phyloP scores from a whole-genome alignment of 352 stramenopile species.

The Sclerospora graminicola region DNA sequence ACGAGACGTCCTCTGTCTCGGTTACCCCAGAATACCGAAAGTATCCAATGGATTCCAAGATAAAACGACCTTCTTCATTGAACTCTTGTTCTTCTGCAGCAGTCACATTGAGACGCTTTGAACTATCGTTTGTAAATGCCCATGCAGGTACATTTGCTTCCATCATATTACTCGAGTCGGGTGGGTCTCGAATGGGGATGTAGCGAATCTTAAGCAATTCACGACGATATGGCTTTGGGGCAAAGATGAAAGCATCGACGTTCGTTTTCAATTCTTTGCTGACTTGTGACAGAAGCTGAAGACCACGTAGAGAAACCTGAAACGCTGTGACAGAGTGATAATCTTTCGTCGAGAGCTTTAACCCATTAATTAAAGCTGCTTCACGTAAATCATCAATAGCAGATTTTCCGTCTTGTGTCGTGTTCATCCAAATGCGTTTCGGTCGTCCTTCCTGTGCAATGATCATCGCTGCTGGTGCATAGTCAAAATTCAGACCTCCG shows the following conservation, averaged over 20 bases:
- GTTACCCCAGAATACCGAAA: slow-evolving; percentile 87
- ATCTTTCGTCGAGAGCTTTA: slow-evolving; percentile 90
- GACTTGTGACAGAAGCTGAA: slow-evolving; percentile 81
- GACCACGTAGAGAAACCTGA: slow-evolving; percentile 89
- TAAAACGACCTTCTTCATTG: slow-evolving; percentile 59
- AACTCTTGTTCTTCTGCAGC: not conserved
- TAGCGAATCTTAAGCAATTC: slow-evolving; percentile 44
- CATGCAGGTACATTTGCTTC: not conserved
- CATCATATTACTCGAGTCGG: not conserved
- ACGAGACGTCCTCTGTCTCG: slow-evolving; percentile 95
- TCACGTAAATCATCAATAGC: slow-evolving; percentile 95
- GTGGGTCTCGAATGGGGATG: not conserved
- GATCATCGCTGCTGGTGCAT: slow-evolving; percentile 90
- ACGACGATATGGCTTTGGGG: slow-evolving; percentile 60
- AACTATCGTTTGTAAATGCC: not conserved
- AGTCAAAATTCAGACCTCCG: too few species aligned
- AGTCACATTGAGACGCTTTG: not conserved
- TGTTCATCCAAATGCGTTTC: slow-evolving; percentile 85
- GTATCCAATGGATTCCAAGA: slow-evolving; percentile 72
- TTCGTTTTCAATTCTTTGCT: slow-evolving; percentile 53
- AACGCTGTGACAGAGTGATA: slow-evolving; percentile 94
- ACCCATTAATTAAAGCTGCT: slow-evolving; percentile 87
- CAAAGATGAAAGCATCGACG: slow-evolving; percentile 56
- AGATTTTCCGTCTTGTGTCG: slow-evolving; percentile 91
- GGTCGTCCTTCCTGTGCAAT: slow-evolving; percentile 87